Conservation (phyloP, 352 stramenopile genomes). For the Phytophthora quininea region DNA sequence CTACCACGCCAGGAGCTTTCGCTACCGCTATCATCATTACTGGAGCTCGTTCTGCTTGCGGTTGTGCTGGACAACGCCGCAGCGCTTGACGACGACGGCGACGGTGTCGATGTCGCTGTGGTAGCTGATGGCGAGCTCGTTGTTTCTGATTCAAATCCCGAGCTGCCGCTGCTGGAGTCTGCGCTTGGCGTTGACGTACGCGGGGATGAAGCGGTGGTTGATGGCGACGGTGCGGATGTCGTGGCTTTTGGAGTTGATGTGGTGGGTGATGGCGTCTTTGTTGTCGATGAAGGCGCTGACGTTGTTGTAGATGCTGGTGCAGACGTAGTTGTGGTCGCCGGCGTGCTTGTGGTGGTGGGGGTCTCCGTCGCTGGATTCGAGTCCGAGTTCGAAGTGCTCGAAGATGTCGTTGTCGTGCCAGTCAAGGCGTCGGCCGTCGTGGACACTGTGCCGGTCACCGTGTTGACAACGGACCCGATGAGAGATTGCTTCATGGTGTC, state of each 20-base stretch:
- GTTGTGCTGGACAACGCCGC: neutral
- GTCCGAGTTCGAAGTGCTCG: neutral
- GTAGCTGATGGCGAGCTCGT: neutral
- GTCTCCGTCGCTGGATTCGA: neutral
- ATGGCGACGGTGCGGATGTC: neutral
- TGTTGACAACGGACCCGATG: slow-evolving; percentile 19
- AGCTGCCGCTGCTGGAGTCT: neutral
- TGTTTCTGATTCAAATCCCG: neutral
- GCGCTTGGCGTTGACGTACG: neutral
- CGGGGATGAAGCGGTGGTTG: neutral
- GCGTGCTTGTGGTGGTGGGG: neutral
- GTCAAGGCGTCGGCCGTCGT: slow-evolving; percentile 17
- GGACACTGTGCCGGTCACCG: slow-evolving; percentile 18
- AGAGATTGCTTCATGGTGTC: slow-evolving; percentile 29
- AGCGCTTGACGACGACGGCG: neutral
- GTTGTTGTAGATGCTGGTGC: slow-evolving; percentile 15
- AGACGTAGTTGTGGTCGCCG: neutral
- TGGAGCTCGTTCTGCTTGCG: neutral
- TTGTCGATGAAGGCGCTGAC: slow-evolving; percentile 8
- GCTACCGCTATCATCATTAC: too few relatives aligned
- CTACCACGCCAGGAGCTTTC: neutral
- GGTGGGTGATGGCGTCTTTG: neutral
- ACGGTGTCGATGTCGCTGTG: slow-evolving; percentile 1
- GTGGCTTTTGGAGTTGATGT: slow-evolving; percentile 11
- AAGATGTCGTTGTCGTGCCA: slow-evolving; percentile 4